Evolutionary conservation across 805 yeast genomes (phyloP).

Genomic region (Yamadazyma olivae): DNA sequence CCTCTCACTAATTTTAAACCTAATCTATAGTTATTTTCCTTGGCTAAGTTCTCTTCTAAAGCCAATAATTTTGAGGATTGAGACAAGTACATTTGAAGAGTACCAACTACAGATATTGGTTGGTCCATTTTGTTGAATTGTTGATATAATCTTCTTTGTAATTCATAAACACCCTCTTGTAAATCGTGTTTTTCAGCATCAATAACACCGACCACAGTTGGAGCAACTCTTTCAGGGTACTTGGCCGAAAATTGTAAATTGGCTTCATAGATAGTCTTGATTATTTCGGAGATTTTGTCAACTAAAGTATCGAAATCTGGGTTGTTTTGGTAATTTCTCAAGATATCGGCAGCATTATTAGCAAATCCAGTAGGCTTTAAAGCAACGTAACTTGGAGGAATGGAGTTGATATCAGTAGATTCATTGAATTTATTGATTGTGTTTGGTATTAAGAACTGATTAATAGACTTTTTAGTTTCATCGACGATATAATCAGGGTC

Average conservation of each 20-base stretch:
- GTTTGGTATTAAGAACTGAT: conserved; percentile 67
- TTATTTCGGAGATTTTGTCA: conserved; percentile 61
- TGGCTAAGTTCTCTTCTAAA: conserved; percentile 64
- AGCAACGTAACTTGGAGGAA: conserved; percentile 91
- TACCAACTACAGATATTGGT: conserved; percentile 76
- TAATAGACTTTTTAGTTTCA: conserved; percentile 66
- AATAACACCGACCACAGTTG: conserved; percentile 72
- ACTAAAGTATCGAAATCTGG: conserved; percentile 56
- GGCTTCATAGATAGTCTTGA: conserved; percentile 52
- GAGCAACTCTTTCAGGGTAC: conserved; percentile 65
- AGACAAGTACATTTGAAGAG: conserved; percentile 87
- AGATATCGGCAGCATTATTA: conserved; percentile 68
- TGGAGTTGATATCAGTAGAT: conserved; percentile 50
- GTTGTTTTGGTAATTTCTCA: conserved; percentile 50
- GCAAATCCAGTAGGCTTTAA: conserved; percentile 91
- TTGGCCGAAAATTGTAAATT: conserved; percentile 46
- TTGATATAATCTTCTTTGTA: conserved; percentile 77
- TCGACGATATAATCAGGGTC: conserved; percentile 57
- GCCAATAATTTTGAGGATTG: conserved; percentile 63
- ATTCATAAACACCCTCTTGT: conserved; percentile 87
- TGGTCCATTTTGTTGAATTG: conserved; percentile 61
- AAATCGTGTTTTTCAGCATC: conserved; percentile 91
- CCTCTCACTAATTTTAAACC: conserved; percentile 94
- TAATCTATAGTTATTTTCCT: conserved; percentile 57
- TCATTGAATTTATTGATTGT: conserved; percentile 55